A percentile compares a stretch with the other conserved stretches of the same genome.
Conservation (phyloP, 441 rosid genomes). For the Syzygium malaccense region DNA sequence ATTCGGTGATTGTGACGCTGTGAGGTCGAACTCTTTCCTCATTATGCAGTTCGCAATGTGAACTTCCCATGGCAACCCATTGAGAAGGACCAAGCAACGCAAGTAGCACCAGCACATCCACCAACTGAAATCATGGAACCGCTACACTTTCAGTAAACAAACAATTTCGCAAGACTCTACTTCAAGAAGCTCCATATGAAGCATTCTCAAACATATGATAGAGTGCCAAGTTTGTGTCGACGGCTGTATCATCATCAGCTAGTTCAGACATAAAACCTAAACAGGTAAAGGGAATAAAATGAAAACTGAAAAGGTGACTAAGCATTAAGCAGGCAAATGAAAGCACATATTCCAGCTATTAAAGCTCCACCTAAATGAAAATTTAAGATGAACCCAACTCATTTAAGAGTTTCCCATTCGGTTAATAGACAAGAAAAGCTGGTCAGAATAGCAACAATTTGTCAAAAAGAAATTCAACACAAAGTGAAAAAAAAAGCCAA, state of each 20-base stretch:
- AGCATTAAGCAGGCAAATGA: neutral
- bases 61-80: constrained; percentile 41
- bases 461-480: neutral
- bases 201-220: neutral
- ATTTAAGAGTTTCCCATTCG: neutral
- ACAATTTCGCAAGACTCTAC: neutral
- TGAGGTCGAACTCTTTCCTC: constrained; percentile 61
- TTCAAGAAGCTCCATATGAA: neutral
- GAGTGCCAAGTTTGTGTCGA: neutral
- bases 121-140: constrained; percentile 37
- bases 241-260: neutral
- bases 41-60: constrained; percentile 42
- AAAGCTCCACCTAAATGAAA: neutral
- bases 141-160: neutral
- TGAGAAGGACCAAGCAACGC: constrained; percentile 39
- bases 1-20: constrained; percentile 89
- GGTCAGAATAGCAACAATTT: neutral
- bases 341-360: neutral
- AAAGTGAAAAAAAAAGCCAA: neutral
- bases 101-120: constrained; percentile 66
- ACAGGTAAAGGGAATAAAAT: neutral
- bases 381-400: neutral
- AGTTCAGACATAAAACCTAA: neutral
- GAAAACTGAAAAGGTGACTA: constrained; percentile 1
- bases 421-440: neutral